phyloP scores from a whole-genome alignment of 306 rosid genomes.

The Mucuna pruriens region DNA sequence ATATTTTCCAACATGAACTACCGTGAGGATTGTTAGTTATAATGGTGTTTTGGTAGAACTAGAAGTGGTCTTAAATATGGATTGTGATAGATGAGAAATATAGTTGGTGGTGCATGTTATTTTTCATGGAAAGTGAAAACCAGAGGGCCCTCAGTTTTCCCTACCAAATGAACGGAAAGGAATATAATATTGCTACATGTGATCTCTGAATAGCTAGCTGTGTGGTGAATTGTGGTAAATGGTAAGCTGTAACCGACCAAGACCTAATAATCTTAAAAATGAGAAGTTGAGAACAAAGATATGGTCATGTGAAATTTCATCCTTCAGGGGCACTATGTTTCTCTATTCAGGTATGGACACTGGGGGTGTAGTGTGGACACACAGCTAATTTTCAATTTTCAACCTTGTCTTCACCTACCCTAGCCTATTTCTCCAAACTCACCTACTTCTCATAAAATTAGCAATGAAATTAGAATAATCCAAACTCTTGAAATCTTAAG shows the following conservation, averaged over 20 bases:
- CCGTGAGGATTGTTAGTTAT: background rate
- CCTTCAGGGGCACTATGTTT: conserved; percentile 17
- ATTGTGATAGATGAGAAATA: conserved; percentile 22
- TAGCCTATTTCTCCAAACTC: conserved; percentile 21
- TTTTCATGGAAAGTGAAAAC: conserved; percentile 5
- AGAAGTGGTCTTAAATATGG: conserved; percentile 15
- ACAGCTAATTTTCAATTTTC: conserved; percentile 26
- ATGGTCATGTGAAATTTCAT: conserved; percentile 38
- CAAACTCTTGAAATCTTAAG: background rate
- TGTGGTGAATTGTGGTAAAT: conserved; percentile 36
- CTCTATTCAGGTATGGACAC: conserved; percentile 35
- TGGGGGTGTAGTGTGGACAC: background rate
- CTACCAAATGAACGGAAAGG: conserved; percentile 25
- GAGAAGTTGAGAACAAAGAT: conserved; percentile 28
- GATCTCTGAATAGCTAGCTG: conserved; percentile 33
- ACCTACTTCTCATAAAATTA: conserved; percentile 19
- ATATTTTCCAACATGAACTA: background rate
- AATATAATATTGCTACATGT: conserved; percentile 35
- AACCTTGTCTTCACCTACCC: background rate
- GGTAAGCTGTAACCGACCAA: conserved; percentile 36
- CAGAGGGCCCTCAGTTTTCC: conserved; percentile 31
- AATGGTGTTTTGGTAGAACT: conserved; percentile 8
- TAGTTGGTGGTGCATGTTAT: conserved; percentile 12
- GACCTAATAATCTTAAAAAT: conserved; percentile 24
- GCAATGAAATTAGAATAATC: background rate